Percentiles rank a stretch among this genome's conserved stretches.
Evolutionary conservation across 306 rosid species (phyloP).

Genomic region (Cicer cuneatum): DNA sequence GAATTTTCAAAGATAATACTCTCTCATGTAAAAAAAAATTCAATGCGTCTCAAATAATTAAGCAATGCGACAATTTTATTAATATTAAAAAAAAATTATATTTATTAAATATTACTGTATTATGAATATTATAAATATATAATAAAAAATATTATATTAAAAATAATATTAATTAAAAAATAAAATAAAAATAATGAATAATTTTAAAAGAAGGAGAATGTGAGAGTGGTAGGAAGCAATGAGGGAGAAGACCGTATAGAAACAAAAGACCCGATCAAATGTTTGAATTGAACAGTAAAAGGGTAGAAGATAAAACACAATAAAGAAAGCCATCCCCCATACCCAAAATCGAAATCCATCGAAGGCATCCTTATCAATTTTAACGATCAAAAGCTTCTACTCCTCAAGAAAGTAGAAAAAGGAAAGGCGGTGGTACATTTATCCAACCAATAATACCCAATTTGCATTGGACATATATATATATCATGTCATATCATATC

Average conservation of each 20-base stretch:
- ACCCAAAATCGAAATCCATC: conserved; percentile 58
- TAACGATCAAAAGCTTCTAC: background rate
- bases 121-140: too few species aligned
- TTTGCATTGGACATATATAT: conserved; percentile 37
- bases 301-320: background rate
- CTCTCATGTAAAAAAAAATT: too few species aligned
- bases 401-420: background rate
- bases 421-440: conserved; percentile 58
- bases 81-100: too few species aligned
- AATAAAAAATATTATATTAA: too few species aligned
- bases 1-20: background rate
- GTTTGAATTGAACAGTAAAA: conserved; percentile 19
- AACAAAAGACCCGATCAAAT: conserved; percentile 42
- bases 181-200: too few species aligned
- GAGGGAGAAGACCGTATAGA: conserved; percentile 48
- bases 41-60: too few species aligned
- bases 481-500: background rate
- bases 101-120: too few species aligned
- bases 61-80: too few species aligned
- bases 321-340: conserved; percentile 54
- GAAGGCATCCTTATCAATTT: conserved; percentile 48
- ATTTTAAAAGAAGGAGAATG: background rate
- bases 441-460: conserved; percentile 49
- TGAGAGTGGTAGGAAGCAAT: conserved; percentile 17
- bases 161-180: too few species aligned